These are phyloP conservation scores for Thuidium tamariscinum DNA, from an alignment of 225 moss, liverwort and hornwort genomes.

Conservation along the genomic window DNA sequence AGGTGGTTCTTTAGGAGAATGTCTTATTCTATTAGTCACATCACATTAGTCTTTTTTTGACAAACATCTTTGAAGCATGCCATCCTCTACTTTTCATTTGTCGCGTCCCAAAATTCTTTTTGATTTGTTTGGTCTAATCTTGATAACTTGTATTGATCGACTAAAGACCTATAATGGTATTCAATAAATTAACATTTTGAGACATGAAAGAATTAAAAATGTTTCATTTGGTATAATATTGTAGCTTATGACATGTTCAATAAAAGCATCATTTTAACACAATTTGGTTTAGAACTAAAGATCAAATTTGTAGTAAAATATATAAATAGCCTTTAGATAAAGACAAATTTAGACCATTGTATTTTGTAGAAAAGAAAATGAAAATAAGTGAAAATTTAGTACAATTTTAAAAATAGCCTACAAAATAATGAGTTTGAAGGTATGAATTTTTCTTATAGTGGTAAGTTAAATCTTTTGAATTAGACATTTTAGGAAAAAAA, in stretches of 20 bases:
- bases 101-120: no score
- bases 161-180: not conserved
- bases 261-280: not conserved
- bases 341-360: not conserved
- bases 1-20: accelerated
- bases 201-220: not conserved
- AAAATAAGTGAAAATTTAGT: no score
- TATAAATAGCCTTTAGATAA: not conserved
- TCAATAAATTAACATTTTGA: not conserved
- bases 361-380: not conserved
- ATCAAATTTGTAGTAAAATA: not conserved
- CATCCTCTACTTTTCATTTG: not conserved
- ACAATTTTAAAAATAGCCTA: no score
- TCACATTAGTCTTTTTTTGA: no score
- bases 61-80: not conserved
- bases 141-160: not conserved
- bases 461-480: not conserved
- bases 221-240: no score
- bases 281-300: no score
- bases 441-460: no score
- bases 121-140: accelerated
- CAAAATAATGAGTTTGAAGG: not conserved
- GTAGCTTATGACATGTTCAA: not conserved
- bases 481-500: no score
- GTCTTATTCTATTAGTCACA: no score